Evolutionary conservation across 2,329 filamentous ascomycete species (phyloP), one percentile per base, ranked within the genome.

Genomic region (Emergomyces orientalis): DNA sequence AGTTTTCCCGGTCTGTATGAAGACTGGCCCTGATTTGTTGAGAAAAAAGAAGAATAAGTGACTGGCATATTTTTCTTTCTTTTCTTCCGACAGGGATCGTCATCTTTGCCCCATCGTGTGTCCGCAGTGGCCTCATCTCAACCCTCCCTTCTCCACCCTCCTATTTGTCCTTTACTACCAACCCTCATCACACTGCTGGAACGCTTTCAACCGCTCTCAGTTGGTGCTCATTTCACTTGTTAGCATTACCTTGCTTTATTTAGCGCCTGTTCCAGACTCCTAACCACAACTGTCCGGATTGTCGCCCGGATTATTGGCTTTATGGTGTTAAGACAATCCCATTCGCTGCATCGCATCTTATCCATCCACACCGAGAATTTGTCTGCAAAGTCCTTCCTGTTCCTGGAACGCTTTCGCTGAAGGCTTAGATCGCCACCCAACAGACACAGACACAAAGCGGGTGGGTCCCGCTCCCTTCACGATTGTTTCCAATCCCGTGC

Each of bases 141-240:
- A 39, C 7, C 17, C 25, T 27, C 58, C 22, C 45, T 19, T 34
- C 45, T 51, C 25, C 32, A 13, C 34, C 27, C n/a, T 51, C 58
- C 43, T 60, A 60, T 60, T 60, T 60, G 58, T 49, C 58, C 58
- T 60, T 47, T 22, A 17, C 27, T 14, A 27, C 41, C 32, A 34
- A 14, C 27, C 41, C 39, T 47, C 57, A 32, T 47, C 41, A 59
- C 57, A 59, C 25, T 22, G 5, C 57, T 32, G 19, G 43, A 49
- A 19, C 34, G 19, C 41, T 14, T 49, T 22, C 27, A 47, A 34
- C 55, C 37, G 2, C 34, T 43, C n/a, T 30, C 2, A 19, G 22
- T 19, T 41, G 37, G 37, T 6, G 13, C 3, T 39, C 8, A 4
- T 57, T 39, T 25, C 34, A n/a, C 27, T 34, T 34, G 27, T 27